Evolutionary conservation across 495 filamentous ascomycete genomes (phyloP).

Genomic region (Durotheca rogersii): DNA sequence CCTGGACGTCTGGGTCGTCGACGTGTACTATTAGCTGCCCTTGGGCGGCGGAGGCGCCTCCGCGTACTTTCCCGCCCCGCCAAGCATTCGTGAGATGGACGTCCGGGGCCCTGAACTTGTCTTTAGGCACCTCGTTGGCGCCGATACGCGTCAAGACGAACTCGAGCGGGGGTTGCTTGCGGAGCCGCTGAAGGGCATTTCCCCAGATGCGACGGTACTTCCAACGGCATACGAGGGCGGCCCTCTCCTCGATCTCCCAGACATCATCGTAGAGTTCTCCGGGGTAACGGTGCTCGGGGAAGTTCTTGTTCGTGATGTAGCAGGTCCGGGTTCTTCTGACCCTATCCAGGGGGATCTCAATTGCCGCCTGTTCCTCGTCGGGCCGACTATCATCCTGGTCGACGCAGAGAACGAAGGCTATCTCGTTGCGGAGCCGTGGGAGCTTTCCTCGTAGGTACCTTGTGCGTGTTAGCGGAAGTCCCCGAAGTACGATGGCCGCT

Average conservation of each 20-base stretch:
- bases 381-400: slow-evolving; percentile 44
- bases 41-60: slow-evolving; percentile 34
- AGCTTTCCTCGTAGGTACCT: slow-evolving; percentile 43
- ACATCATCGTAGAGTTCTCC: slow-evolving; percentile 18
- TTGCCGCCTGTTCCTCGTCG: slow-evolving; percentile 44
- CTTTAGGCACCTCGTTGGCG: slow-evolving; percentile 30
- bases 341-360: slow-evolving; percentile 41
- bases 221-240: slow-evolving; percentile 45
- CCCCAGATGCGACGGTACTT: slow-evolving; percentile 30
- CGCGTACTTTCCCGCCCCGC: slow-evolving; percentile 41
- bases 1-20: slow-evolving; percentile 6
- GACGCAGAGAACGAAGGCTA: slow-evolving; percentile 53
- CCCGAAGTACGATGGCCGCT: slow-evolving; percentile 40
- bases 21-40: slow-evolving; percentile 15
- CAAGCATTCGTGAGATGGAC: slow-evolving; percentile 35
- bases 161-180: slow-evolving; percentile 33
- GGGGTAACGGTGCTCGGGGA: slow-evolving; percentile 40
- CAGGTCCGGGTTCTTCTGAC: slow-evolving; percentile 45
- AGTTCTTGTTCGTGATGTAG: slow-evolving; percentile 54
- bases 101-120: slow-evolving; percentile 19
- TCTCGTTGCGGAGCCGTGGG: slow-evolving; percentile 51
- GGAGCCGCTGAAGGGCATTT: slow-evolving; percentile 10
- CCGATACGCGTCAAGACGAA: slow-evolving; percentile 32
- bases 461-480: slow-evolving; percentile 41
- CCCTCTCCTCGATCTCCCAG: slow-evolving; percentile 29